Conservation (phyloP, 805 yeast species). For the Sporopachydermia lactativora region DNA sequence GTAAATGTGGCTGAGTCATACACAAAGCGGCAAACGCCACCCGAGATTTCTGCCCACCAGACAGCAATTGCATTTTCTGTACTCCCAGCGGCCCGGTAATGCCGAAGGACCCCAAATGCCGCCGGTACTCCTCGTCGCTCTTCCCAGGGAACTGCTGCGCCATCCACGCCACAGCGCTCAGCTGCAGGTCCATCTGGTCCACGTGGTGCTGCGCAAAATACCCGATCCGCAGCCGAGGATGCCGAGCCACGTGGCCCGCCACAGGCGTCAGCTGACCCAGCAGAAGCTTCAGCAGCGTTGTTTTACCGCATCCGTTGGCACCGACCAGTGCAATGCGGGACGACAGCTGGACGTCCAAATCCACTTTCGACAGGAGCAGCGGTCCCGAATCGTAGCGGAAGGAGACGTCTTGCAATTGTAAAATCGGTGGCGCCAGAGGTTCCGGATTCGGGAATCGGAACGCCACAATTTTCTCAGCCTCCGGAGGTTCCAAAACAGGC, state of each 20-base stretch:
- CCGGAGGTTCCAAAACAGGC: conserved; percentile 88
- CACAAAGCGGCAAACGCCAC: conserved; percentile 97
- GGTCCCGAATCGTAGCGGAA: conserved; percentile 68
- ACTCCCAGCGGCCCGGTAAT: conserved; percentile 89
- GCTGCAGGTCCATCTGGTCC: conserved; percentile 82
- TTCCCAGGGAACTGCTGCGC: conserved; percentile 80
- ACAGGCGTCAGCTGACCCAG: conserved; percentile 67
- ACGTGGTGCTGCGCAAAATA: conserved; percentile 98
- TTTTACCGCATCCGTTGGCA: conserved; percentile 99
- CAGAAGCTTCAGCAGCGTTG: conserved; percentile 77
- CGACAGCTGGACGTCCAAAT: conserved; percentile 81
- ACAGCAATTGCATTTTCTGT: conserved; percentile 76
- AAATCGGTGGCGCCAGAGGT: conserved; percentile 80
- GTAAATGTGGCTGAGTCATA: conserved; percentile 76
- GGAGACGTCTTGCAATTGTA: conserved; percentile 74
- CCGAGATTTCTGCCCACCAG: conserved; percentile 98
- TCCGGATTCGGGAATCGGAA: conserved; percentile 96
- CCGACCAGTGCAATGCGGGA: conserved; percentile 95
- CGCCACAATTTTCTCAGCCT: conserved; percentile 71
- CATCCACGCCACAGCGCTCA: conserved; percentile 92
- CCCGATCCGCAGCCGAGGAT: conserved; percentile 82
- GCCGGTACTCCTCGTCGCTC: conserved; percentile 91
- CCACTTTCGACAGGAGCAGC: conserved; percentile 60
- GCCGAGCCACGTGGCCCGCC: conserved; percentile 64
- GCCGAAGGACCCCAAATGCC: conserved; percentile 94